Evolutionary conservation across 768 basidiomycete species (phyloP), one percentile per base, ranked within the genome.

Genomic region (Tulasnella sp.): DNA sequence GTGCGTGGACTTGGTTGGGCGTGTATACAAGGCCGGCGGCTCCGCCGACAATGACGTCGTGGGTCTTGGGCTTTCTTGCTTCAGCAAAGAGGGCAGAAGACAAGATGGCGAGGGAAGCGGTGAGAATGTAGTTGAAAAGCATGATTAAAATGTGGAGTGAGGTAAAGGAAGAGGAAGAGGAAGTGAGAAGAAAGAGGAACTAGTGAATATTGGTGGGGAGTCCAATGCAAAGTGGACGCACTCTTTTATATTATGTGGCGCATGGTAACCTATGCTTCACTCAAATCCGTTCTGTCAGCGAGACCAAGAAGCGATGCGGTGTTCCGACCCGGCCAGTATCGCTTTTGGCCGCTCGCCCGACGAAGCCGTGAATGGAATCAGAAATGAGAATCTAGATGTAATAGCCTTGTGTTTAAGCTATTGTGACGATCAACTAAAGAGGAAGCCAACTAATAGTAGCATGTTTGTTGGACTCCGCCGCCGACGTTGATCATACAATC

Each of bases 31-130:
- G 24, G 6, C 77, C 77, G 38, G 77, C 77, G 5, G n/a, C 68
- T 38, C 77, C 77, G 38, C 77, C 77, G 38, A 78, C 77, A 31
- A 71, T 40, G 40, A 78, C 46, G 31, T 78, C 71, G 39, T 42
- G 58, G 34, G 31, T 74, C 9, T 46, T 74, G 31, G 7, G 9
- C 19, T 74, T 18, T 12, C 27, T 74, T 14, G 73, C 73, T 27
- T 21, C 73, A 14, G 21, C 73, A 39, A 40, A 74, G 73, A 74
- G 38, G 18, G 38, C 73, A 12, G 73, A 74, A 74, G 62, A 27
- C 62, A 68, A 27, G 34, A 68, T 36, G 62, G 34, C 27, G 34
- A 68, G 62, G 31, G 31, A 68, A 31, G 62, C 62, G 62, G 62
- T 68, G 31, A 68, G 34, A 36, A 68, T 68, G 31, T 8, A 68